Evolutionary conservation across 2,329 filamentous ascomycete species (phyloP).

Genomic region (Balansia obtecta): DNA sequence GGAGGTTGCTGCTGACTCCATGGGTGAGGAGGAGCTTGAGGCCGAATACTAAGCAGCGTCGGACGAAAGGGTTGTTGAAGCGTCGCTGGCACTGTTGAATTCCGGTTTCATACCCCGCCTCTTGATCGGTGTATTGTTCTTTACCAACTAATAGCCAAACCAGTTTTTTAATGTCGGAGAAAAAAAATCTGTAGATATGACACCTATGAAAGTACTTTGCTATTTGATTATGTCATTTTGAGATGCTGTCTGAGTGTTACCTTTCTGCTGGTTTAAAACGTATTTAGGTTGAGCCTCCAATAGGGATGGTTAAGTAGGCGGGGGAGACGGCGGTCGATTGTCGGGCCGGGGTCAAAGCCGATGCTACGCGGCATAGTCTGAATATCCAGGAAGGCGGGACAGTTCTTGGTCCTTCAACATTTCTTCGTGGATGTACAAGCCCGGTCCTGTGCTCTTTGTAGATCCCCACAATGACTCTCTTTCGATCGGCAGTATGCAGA

Average conservation of each 20-base stretch:
- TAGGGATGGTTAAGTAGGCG: background rate
- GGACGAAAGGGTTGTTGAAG: slow-evolving; percentile 3
- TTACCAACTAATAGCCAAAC: slow-evolving; percentile 24
- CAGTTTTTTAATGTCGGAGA: slow-evolving; percentile 24
- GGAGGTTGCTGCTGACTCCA: slow-evolving; percentile 90
- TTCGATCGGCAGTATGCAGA: slow-evolving; percentile 26
- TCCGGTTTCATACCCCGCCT: slow-evolving; percentile 16
- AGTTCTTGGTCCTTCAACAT: background rate
- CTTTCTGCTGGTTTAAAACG: background rate
- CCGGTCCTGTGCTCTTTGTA: background rate
- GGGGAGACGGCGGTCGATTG: slow-evolving; percentile 6
- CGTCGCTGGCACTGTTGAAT: slow-evolving; percentile 8
- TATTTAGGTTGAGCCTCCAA: background rate
- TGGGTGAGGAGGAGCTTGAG: slow-evolving; percentile 77
- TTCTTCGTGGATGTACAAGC: background rate
- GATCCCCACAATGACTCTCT: slow-evolving; percentile 18
- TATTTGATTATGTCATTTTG: too few species aligned
- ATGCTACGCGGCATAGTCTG: slow-evolving; percentile 15
- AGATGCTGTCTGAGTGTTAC: too few species aligned
- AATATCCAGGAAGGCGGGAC: background rate
- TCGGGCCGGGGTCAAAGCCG: slow-evolving; percentile 14
- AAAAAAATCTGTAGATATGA: slow-evolving; percentile 18
- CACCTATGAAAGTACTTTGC: background rate
- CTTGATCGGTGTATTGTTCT: slow-evolving; percentile 24
- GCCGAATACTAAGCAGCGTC: slow-evolving; percentile 66